Evolutionary conservation across 2,329 filamentous ascomycete genomes (phyloP).

Genomic region (Fusarium sp.): DNA sequence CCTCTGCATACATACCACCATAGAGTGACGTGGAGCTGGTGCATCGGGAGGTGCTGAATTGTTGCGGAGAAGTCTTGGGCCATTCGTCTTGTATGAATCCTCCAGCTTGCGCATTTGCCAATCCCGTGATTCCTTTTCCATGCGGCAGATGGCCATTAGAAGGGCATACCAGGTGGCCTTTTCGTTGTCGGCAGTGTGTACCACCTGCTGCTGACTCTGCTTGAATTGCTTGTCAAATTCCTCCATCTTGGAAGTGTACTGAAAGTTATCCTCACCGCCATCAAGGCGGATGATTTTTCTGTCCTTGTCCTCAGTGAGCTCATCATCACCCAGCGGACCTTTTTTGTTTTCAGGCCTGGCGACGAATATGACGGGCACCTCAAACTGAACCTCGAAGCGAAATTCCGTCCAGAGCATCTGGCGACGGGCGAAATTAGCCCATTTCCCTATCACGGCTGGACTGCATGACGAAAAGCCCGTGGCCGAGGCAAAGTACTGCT

Average conservation of each 20-base stretch:
- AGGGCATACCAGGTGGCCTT: constrained; percentile 36
- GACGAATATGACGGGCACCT: constrained; percentile 56
- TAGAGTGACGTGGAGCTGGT: constrained; percentile 17
- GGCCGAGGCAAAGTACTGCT: constrained; percentile 56
- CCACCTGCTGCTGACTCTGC: constrained; percentile 29
- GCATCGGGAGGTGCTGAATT: not conserved
- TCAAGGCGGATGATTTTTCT: constrained; percentile 32
- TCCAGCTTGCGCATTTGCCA: constrained; percentile 30
- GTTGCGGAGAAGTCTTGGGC: constrained; percentile 12
- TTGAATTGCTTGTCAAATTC: constrained; percentile 30
- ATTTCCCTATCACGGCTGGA: constrained; percentile 52
- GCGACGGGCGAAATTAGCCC: constrained; percentile 48
- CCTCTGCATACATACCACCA: constrained; percentile 36
- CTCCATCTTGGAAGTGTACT: constrained; percentile 28
- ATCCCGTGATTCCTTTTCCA: constrained; percentile 37
- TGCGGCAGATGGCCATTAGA: constrained; percentile 31
- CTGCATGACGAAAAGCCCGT: constrained; percentile 53
- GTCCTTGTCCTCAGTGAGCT: constrained; percentile 11
- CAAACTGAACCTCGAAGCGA: constrained; percentile 55
- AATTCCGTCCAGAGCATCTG: constrained; percentile 49
- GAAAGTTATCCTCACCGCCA: constrained; percentile 16
- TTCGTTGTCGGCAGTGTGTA: constrained; percentile 36
- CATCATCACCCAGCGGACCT: constrained; percentile 41
- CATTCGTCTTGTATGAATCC: constrained; percentile 23
- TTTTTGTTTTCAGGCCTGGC: constrained; percentile 48